Evolutionary conservation across 805 yeast genomes (phyloP), one percentile per base, ranked within the genome.

Genomic region (Metschnikowia amazonensis): DNA sequence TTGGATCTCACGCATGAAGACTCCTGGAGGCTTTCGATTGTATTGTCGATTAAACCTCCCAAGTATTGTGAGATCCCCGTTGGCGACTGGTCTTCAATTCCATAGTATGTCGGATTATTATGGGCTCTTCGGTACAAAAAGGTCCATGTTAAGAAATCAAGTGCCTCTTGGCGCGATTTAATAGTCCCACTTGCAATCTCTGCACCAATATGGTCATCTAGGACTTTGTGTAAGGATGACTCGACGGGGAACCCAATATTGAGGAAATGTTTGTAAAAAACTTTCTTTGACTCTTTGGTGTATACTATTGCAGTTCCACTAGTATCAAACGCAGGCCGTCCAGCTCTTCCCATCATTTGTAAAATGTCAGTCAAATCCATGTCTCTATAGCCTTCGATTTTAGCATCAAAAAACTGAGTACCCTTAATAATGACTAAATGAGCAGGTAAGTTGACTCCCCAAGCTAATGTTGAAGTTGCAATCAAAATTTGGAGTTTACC

Each of bases 311-410:
- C 80, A 3, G 47, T 84, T 57, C 92, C 92, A 50, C 82, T 79
- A 9, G 86, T 82, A 65, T 86, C 92, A 58, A 72, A 86, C 1
- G 88, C 87, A 1, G 92, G 92, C 50, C 92, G 77, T 38, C 92
- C 92, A 0, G 92, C 92, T 60, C 92, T 70, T 32, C 92, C 92
- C 89, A 84, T 83, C 89, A 84, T 84, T 62, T 84, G 94, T 9
- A 85, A 64, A 42, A 86, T 84, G 64, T 85, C 94, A 0, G 92
- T 86, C 56, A 85, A 72, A 58, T 85, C 92, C 92, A 85, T 86
- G 57, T 85, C 92, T 53, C 79, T 73, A 48, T 74, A 67, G 44
- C 67, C 74, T 18, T 75, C 74, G 17, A 72, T 74, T 34, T 55
- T 55, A 11, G 58, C 50, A 16, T 59, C 62, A 77, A 84, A 85